A percentile compares a stretch with the other conserved stretches of the same genome.
These are phyloP conservation scores for Russula emetica DNA, from an alignment of 768 basidiomycete species.

Conservation along the genomic window DNA sequence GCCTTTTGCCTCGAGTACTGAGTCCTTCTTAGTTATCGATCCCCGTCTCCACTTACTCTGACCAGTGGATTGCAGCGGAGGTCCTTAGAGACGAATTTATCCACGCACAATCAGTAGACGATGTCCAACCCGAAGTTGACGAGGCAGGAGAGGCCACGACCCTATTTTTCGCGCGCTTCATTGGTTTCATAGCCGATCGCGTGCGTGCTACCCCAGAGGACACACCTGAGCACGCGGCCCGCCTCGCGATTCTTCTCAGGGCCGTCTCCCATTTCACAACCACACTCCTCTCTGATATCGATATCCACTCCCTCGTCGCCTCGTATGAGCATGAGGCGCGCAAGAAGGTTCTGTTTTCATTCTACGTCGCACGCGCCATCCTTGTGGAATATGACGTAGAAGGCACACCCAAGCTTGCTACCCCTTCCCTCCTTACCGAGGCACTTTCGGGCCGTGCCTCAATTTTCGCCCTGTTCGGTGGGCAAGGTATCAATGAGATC, in stretches of 20 bases:
- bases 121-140: slow-evolving; percentile 56
- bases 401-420: slow-evolving; percentile 54
- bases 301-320: slow-evolving; percentile 80
- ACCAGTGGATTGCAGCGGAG: slow-evolving; percentile 92
- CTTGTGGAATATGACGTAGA: too few species aligned
- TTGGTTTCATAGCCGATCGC: too few species aligned
- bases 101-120: slow-evolving; percentile 55
- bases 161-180: slow-evolving; percentile 76
- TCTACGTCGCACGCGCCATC: too few species aligned
- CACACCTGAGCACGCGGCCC: too few species aligned
- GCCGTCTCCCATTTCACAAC: slow-evolving; percentile 77
- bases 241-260: too few species aligned
- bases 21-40: slow-evolving; percentile 60
- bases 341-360: too few species aligned
- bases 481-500: slow-evolving; percentile 96
- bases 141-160: slow-evolving; percentile 60
- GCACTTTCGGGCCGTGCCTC: slow-evolving; percentile 59
- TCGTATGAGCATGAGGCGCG: slow-evolving; percentile 64
- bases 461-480: slow-evolving; percentile 89
- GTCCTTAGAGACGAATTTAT: slow-evolving; percentile 86
- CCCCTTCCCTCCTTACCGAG: slow-evolving; percentile 66
- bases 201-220: too few species aligned
- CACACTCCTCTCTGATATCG: slow-evolving; percentile 63
- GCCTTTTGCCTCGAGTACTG: slow-evolving; percentile 11
- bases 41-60: slow-evolving; percentile 70